Percentiles rank a stretch among this genome's conserved stretches.
These are phyloP conservation scores for Berkeleyomyces basicola DNA, from an alignment of 2,329 filamentous ascomycete genomes.

Conservation along the genomic window DNA sequence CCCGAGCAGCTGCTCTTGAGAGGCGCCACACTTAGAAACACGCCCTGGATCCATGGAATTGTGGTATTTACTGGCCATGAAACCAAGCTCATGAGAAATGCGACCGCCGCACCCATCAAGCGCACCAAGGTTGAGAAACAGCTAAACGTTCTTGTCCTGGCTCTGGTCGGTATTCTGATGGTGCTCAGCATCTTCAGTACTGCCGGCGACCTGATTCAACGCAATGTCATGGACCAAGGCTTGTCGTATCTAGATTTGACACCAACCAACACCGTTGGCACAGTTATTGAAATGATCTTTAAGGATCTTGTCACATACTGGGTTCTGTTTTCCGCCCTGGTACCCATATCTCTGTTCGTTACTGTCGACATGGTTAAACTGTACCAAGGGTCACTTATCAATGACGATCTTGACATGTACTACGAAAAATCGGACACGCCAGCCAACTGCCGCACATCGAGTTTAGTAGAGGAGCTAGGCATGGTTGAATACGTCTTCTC, in stretches of 20 bases:
- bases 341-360: slow-evolving; percentile 94
- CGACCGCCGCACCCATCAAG: slow-evolving; percentile 93
- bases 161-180: slow-evolving; percentile 72
- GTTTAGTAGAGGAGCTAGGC: slow-evolving; percentile 87
- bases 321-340: slow-evolving; percentile 91
- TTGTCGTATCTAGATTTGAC: slow-evolving; percentile 60
- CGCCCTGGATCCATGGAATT: slow-evolving; percentile 88
- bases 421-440: slow-evolving; percentile 91
- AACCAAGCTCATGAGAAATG: slow-evolving; percentile 97
- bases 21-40: slow-evolving; percentile 88
- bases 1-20: slow-evolving; percentile 87
- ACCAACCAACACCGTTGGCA: slow-evolving; percentile 34
- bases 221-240: slow-evolving; percentile 42
- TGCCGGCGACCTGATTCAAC: slow-evolving; percentile 72
- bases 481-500: slow-evolving; percentile 99
- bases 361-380: slow-evolving; percentile 97
- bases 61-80: slow-evolving; percentile 65
- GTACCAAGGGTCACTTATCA: slow-evolving; percentile 93
- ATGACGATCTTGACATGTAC: slow-evolving; percentile 95
- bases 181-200: slow-evolving; percentile 78
- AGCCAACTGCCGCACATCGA: slow-evolving; percentile 89
- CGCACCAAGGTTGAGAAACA: slow-evolving; percentile 88
- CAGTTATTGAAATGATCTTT: slow-evolving; percentile 64
- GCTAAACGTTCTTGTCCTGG: slow-evolving; percentile 83
- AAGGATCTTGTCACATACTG: slow-evolving; percentile 95